Base-by-base conservation (phyloP, 352 stramenopile genomes). In the Globisporangium irregulare region DNA sequence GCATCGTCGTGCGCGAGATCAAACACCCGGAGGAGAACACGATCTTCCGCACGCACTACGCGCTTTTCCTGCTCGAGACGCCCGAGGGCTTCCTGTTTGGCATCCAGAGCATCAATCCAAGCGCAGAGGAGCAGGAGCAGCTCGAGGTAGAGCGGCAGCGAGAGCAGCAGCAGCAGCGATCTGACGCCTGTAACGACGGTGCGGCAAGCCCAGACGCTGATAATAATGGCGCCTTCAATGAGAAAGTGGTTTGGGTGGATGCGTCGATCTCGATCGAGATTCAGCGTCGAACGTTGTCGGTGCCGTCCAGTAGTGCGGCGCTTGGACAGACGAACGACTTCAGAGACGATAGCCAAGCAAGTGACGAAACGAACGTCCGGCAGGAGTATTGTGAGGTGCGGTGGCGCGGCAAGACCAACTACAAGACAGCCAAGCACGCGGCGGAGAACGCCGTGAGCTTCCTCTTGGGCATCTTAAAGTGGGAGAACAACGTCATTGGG, bases 31-130 rank as follows among this genome's bases (percentile, higher is more conserved):
- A 63, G 14, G 75, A 80, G 27, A 63, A 59, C 43, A 82, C 67
- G 56, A 64, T 82, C 24, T 77, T 80, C 50, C 73, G 76, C 43
- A 79, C 76, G 14, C 74, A 79, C 59, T 80, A 79, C 51, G 27
- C 77, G 36, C 46, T 71, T 1, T 79, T 82, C 63, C 38, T 61
- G 50, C 55, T 72, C 18, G 62, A 70, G n/a, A 60, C 67, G 3
- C 50, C 41, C 18, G 67, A 67, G 34, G 73, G 71, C 15, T 71
- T 70, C 36, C 12, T 78, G 36, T 58, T 77, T 22, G 76, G 71
- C 36, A 77, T 79, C 66, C 64, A 71, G 25, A 82, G 73, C 59
- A 62, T 82, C 29, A 80, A 80, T 53, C 73, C 76, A 15, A 74
- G 56, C 18, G 46, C 43, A 7, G 64, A 76, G 9, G 61, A 72